Conservation (phyloP, 257 asterid species). For the Capsicum rhomboideum region DNA sequence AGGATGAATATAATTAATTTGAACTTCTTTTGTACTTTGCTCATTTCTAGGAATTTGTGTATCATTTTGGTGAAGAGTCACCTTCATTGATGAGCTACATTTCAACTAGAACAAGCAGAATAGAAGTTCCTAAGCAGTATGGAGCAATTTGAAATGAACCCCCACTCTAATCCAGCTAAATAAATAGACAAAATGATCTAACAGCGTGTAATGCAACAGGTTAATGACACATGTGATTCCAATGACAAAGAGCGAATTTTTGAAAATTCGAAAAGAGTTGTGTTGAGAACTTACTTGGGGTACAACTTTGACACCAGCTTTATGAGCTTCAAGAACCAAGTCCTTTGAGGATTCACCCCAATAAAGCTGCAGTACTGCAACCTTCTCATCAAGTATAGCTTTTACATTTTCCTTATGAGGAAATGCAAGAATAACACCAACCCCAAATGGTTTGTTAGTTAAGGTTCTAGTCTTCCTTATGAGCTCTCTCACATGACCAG, state of each 20-base stretch:
- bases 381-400: constrained; percentile 78
- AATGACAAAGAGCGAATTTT: background rate
- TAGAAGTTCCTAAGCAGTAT: background rate
- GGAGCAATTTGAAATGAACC: background rate
- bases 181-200: background rate
- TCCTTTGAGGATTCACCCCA: constrained; percentile 78
- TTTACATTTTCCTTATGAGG: constrained; percentile 76
- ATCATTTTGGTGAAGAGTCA: background rate
- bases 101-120: background rate
- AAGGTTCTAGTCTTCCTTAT: constrained; percentile 66
- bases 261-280: background rate
- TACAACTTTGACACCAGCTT: constrained; percentile 68
- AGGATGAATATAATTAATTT: background rate
- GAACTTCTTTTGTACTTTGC: background rate
- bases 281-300: constrained; percentile 57
- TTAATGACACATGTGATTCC: background rate
- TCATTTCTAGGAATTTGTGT: background rate
- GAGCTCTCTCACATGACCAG: constrained; percentile 51
- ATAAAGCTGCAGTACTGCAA: constrained; percentile 72
- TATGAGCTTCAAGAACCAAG: constrained; percentile 64
- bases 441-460: constrained; percentile 85
- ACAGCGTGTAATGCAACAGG: background rate
- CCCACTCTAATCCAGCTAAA: background rate
- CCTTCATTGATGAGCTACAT: background rate
- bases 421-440: constrained; percentile 75